Evolutionary conservation across 176 grass and related monocot species (phyloP).

Genomic region (Eremochloa ophiuroides): DNA sequence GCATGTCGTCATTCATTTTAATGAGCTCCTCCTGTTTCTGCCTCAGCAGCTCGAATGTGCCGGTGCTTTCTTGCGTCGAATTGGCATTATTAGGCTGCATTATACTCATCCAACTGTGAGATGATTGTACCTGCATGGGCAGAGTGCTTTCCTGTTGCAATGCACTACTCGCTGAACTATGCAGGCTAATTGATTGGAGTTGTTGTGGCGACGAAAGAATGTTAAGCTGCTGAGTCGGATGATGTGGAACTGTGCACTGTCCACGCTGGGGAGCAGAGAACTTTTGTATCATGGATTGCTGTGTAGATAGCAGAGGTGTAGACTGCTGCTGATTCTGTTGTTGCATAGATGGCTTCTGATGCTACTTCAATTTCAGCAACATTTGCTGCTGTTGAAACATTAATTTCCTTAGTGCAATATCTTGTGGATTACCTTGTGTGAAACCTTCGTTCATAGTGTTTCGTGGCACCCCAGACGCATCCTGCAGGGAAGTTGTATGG

Average conservation of each 20-base stretch:
- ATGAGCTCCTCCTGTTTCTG: slow-evolving; percentile 29
- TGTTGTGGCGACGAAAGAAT: too few species aligned
- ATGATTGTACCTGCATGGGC: too few species aligned
- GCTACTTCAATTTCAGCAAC: background rate
- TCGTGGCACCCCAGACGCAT: background rate
- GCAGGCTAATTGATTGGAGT: too few species aligned
- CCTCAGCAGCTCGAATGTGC: slow-evolving; percentile 26
- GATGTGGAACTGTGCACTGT: too few species aligned
- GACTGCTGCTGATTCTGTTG: too few species aligned
- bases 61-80: too few species aligned
- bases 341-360: background rate
- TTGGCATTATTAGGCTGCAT: slow-evolving; percentile 28
- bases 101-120: slow-evolving; percentile 12
- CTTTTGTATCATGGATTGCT: too few species aligned
- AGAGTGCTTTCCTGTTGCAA: too few species aligned
- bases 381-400: background rate
- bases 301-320: too few species aligned
- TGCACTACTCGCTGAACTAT: too few species aligned
- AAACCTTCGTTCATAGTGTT: background rate
- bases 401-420: background rate
- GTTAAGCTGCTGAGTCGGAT: too few species aligned
- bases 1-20: slow-evolving; percentile 21
- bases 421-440: background rate
- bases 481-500: background rate
- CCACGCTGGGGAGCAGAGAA: too few species aligned